Evolutionary conservation across 2,329 filamentous ascomycete genomes (phyloP).

Genomic region (Mycocentrospora acerina): DNA sequence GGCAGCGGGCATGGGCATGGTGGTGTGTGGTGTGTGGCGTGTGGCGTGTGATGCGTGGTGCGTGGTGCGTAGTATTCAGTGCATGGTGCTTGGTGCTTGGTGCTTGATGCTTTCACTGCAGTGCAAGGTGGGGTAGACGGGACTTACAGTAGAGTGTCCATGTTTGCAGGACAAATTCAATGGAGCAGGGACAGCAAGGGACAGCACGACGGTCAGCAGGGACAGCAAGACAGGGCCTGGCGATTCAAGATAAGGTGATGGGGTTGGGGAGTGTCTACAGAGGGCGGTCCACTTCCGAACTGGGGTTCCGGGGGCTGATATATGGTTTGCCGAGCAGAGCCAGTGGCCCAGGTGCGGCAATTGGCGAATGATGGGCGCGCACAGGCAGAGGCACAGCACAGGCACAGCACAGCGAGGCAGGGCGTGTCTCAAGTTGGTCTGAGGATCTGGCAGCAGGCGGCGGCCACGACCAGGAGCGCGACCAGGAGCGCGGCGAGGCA

Average conservation of each 20-base stretch:
- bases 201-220: slow-evolving; percentile 5
- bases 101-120: slow-evolving; percentile 6
- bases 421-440: slow-evolving; percentile 14
- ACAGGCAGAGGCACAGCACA: too few relatives aligned
- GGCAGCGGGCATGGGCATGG: slow-evolving; percentile 2
- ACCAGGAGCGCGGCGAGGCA: too few relatives aligned
- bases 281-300: slow-evolving; percentile 13
- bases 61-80: too few relatives aligned
- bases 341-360: slow-evolving; percentile 23
- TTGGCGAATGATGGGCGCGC: slow-evolving; percentile 7
- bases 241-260: slow-evolving; percentile 6
- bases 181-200: slow-evolving; percentile 6
- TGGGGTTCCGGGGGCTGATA: slow-evolving; percentile 18
- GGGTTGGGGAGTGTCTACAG: slow-evolving; percentile 19
- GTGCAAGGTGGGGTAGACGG: slow-evolving; percentile 18
- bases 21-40: too few relatives aligned
- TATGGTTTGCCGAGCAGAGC: slow-evolving; percentile 21
- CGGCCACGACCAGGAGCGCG: too few relatives aligned
- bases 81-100: too few relatives aligned
- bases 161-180: slow-evolving; percentile 31
- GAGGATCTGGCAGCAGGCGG: slow-evolving; percentile 1
- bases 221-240: slow-evolving; percentile 5
- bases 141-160: slow-evolving; percentile 66
- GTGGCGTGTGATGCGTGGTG: too few relatives aligned
- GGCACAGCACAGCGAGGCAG: slow-evolving; percentile 6